Base-by-base conservation (phyloP, 345 rosid genomes). In the Citrus cavaleriei region DNA sequence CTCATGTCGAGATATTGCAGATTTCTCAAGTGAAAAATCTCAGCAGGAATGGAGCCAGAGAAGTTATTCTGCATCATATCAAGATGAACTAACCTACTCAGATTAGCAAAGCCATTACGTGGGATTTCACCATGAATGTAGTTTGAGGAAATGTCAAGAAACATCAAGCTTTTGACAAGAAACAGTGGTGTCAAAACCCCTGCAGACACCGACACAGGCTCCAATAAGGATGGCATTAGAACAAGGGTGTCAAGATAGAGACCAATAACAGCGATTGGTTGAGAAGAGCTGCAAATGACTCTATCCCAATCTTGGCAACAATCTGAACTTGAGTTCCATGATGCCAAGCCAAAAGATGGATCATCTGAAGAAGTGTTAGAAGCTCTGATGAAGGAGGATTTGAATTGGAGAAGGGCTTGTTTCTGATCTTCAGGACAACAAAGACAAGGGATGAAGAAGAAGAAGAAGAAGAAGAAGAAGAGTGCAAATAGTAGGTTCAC, bases 361-460 rank as follows among this genome's bases (percentile, higher is more conserved):
- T 79, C 75, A 40, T 40, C 76, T 16, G 79, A 60, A 30, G 84
- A 79, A 51, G 78, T 30, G 49, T 77, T 34, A 1, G 79, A 21
- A 49, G n/a, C 66, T 6, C 59, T 37, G n/a, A 82, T 16, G 27
- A 77, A 40, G 40, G 46, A 61, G 70, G 81, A 65, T 65, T 80
- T 85, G 85, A 85, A 82, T 19, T 40, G 76, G 46, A 85, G 84
- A 67, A 85, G 88, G 70, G 85, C 85, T 77, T 79, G 77, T 59
- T 82, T 82, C 25, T 85, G 83, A 74, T 70, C 24, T 70, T 74
- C 38, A 10, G 79, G 83, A 73, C 83, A 85, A 62, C 77, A 69
- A 32, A 79, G 67, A 34, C 71, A 77, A 79, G 77, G 57, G 77
- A 69, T 22, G 75, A 81, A 40, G 55, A 78, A 9, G 68, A 12